Conservation (phyloP, 2,329 filamentous ascomycete genomes). For the Neonectria ditissima region DNA sequence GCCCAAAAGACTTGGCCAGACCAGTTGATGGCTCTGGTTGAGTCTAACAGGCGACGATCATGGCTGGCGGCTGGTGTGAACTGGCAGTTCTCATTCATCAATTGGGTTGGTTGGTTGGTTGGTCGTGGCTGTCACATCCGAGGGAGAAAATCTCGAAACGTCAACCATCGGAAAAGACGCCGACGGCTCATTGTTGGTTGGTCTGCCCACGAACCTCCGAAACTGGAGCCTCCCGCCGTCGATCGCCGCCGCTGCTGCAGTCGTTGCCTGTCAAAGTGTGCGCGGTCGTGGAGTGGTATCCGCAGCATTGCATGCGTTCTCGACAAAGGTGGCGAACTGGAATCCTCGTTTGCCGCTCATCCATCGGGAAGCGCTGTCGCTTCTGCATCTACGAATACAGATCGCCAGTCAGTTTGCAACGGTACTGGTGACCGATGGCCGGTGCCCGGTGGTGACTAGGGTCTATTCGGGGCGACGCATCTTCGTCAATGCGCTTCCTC, state of each 20-base stretch:
- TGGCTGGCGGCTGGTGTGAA: background rate
- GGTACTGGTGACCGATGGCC: background rate
- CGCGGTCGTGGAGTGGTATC: background rate
- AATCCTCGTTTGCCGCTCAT: background rate
- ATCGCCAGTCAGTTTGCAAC: background rate
- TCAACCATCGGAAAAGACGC: background rate
- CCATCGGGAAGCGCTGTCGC: background rate
- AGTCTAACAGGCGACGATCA: background rate
- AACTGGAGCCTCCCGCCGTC: constrained; percentile 3
- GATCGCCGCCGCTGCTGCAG: constrained; percentile 12
- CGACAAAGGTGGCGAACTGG: constrained; percentile 1
- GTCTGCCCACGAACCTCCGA: background rate
- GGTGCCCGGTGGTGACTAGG: background rate
- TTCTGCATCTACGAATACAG: background rate
- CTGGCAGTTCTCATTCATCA: background rate
- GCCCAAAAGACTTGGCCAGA: background rate
- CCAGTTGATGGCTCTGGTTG: background rate
- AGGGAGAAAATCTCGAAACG: background rate
- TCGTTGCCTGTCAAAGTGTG: background rate
- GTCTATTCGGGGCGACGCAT: background rate
- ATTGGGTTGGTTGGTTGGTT: background rate
- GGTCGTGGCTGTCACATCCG: background rate
- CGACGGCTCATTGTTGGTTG: constrained; percentile 23
- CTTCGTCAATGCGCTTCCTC: constrained; percentile 23
- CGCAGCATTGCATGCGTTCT: background rate